These are phyloP conservation scores for Phalaenopsis hybrid DNA, from an alignment of 116 monocot species.

Conservation along the genomic window DNA sequence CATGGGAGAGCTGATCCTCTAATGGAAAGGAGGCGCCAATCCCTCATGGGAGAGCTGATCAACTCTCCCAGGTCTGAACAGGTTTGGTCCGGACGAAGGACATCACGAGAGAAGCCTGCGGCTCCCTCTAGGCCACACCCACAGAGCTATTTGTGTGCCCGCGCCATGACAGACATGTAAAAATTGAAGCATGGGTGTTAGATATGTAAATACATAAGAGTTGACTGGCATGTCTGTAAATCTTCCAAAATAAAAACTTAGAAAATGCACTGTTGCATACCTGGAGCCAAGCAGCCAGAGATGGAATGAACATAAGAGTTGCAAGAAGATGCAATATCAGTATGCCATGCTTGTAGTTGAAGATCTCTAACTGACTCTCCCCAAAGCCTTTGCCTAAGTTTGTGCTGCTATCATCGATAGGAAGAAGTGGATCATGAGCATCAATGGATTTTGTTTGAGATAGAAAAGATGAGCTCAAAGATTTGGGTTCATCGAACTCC, in stretches of 20 bases:
- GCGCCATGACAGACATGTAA: too few relatives aligned
- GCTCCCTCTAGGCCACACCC: too few relatives aligned
- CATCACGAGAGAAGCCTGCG: too few relatives aligned
- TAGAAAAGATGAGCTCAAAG: conserved; percentile 12
- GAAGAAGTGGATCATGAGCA: conserved; percentile 39
- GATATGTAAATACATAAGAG: too few relatives aligned
- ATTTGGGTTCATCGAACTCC: conserved; percentile 28
- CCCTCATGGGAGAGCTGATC: too few relatives aligned
- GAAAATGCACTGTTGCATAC: conserved; percentile 24
- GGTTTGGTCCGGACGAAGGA: too few relatives aligned
- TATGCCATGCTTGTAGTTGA: conserved; percentile 71
- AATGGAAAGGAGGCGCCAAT: too few relatives aligned
- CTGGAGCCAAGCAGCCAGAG: conserved; percentile 88
- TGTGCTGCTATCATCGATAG: conserved; percentile 57
- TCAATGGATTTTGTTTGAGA: conserved; percentile 24
- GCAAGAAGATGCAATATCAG: conserved; percentile 81
- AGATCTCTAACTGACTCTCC: conserved; percentile 71
- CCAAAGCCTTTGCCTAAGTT: conserved; percentile 53
- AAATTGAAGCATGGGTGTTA: too few relatives aligned
- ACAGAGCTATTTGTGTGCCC: too few relatives aligned
- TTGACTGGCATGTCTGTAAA: too few relatives aligned
- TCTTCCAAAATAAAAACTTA: neutral
- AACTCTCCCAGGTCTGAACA: too few relatives aligned
- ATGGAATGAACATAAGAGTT: conserved; percentile 74
- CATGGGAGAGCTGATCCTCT: too few relatives aligned